Evolutionary conservation across 441 rosid genomes (phyloP), one percentile per base, ranked within the genome.

Genomic region (Erysimum cheiri): DNA sequence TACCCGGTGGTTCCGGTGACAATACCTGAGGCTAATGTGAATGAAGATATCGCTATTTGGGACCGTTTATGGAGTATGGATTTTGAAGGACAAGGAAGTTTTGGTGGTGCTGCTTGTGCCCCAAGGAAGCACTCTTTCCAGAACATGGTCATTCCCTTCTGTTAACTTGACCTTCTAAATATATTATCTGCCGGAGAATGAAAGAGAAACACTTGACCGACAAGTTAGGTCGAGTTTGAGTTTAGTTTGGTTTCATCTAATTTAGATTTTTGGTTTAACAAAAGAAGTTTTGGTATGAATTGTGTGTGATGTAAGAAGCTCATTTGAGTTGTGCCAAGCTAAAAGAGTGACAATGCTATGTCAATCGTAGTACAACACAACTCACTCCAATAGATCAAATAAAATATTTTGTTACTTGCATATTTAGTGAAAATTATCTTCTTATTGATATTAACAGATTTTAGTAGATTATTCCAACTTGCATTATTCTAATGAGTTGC

Each of bases 41-140:
- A 46, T 39, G 73, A 74, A 46, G 69, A 74, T 54, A 17, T 1
- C 24, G 43, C 64, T 5, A 56, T 61, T 54, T 74, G 78, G 78
- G 73, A 74, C 15, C 39, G 53, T 29, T 61, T 74, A 68, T 74
- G 73, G 78, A 74, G 68, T 54, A 32, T 74, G 2, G 78, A 74
- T 53, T 61, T 61, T 35, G 78, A 74, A 19, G 78, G 78, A 54
- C 64, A 74, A 61, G 64, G 39, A 36, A 74, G 53, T 50, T 74
- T 67, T 19, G 37, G 28, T 17, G 77, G 58, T 9, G 36, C 6
- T 57, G 46, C 69, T 54, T 74, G 69, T 68, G 37, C 33, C 15
- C 78, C 64, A 61, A 74, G 54, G 70, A 68, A 74, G 8, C 59
- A 68, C n/a, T 68, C 39, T 74, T 61, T 68, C 46, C 64, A 54